Percentiles rank a stretch among this genome's conserved stretches.
Conservation (phyloP, 352 stramenopile species). For the Pythium dissimile region DNA sequence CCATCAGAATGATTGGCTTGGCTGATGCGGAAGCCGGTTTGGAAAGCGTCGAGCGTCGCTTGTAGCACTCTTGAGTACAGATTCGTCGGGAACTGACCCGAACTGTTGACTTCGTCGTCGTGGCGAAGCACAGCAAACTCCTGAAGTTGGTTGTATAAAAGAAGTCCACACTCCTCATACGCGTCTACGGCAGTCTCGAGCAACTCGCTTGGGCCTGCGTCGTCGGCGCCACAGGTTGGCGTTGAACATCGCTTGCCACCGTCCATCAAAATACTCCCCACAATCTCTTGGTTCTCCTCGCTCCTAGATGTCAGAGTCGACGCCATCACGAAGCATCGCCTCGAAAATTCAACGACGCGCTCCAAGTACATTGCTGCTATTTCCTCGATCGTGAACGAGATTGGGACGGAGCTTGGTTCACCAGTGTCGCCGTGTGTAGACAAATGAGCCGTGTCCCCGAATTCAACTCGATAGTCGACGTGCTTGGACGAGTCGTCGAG, state of each 20-base stretch:
- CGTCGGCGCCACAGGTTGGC: no score
- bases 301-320: slow-evolving; percentile 34
- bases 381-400: slow-evolving; percentile 37
- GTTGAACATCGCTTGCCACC: no score
- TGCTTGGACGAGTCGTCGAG: slow-evolving; percentile 12
- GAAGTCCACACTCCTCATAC: slow-evolving; percentile 65
- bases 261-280: background rate
- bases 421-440: background rate
- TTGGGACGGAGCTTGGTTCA: background rate
- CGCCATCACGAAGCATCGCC: slow-evolving; percentile 66
- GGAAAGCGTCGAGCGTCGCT: slow-evolving; percentile 37
- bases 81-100: background rate
- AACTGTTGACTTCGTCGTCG: background rate
- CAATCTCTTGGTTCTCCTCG: background rate
- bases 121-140: slow-evolving; percentile 53
- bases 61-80: slow-evolving; percentile 27
- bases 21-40: slow-evolving; percentile 32
- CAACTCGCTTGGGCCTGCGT: slow-evolving; percentile 2
- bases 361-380: slow-evolving; percentile 40
- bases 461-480: slow-evolving; percentile 9
- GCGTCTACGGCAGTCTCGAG: slow-evolving; percentile 38
- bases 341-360: slow-evolving; percentile 59
- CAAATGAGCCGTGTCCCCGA: background rate
- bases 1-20: slow-evolving; percentile 24
- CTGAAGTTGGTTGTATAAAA: slow-evolving; percentile 73